Conservation (phyloP, 805 yeast genomes). For the Wickerhamomyces bisporus region DNA sequence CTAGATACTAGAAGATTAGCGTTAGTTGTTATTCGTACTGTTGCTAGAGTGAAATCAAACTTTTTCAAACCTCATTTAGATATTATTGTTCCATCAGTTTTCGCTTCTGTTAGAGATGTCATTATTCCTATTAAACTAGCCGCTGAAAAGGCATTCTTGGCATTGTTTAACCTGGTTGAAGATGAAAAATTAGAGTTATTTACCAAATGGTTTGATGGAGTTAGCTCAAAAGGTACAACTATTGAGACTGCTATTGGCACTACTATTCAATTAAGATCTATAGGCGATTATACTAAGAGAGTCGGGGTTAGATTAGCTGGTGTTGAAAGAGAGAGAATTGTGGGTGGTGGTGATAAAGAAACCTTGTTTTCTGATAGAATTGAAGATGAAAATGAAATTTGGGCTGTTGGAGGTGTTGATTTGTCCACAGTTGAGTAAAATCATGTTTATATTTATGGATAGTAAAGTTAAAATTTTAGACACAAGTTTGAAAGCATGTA, state of each 20-base stretch:
- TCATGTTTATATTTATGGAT: not conserved
- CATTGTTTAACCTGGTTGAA: constrained; percentile 66
- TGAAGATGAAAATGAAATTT: constrained; percentile 83
- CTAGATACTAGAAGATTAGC: constrained; percentile 76
- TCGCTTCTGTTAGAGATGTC: constrained; percentile 80
- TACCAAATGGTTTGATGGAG: constrained; percentile 55
- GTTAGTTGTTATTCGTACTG: constrained; percentile 69
- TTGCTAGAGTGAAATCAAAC: constrained; percentile 56
- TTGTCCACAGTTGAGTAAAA: constrained; percentile 23
- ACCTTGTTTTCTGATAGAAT: constrained; percentile 76
- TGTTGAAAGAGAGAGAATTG: constrained; percentile 82
- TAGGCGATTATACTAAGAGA: constrained; percentile 84
- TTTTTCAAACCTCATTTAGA: constrained; percentile 51
- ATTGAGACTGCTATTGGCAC: constrained; percentile 40
- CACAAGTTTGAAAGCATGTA: too few relatives aligned
- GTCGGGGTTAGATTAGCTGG: constrained; percentile 83
- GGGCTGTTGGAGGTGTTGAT: constrained; percentile 80
- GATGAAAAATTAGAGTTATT: constrained; percentile 52
- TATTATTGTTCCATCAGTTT: constrained; percentile 63
- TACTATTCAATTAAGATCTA: constrained; percentile 61
- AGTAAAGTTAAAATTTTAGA: too few relatives aligned
- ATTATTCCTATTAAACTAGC: constrained; percentile 89
- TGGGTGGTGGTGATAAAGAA: constrained; percentile 87
- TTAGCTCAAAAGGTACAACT: constrained; percentile 31
- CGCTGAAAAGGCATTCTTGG: constrained; percentile 83